Percentiles rank a stretch among this genome's conserved stretches.
Conservation (phyloP, 176 grass and related monocot genomes). For the Poa pratensis region DNA sequence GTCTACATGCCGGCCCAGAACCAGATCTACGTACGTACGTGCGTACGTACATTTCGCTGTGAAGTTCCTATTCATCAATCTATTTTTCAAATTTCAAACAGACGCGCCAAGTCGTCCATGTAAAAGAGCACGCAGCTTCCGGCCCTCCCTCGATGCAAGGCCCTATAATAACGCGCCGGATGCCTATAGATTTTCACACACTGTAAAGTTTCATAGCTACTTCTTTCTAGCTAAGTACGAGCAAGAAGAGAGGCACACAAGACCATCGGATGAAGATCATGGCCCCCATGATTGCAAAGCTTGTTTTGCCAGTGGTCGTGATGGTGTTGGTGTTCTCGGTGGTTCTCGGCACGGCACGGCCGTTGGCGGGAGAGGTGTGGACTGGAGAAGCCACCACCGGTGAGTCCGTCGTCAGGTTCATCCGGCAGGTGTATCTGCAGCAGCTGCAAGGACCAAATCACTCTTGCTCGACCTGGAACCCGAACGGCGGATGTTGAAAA, state of each 20-base stretch:
- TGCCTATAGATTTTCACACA: background rate
- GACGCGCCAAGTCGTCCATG: slow-evolving; percentile 24
- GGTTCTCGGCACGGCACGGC: slow-evolving; percentile 20
- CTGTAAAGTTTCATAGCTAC: background rate
- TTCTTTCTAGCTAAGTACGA: background rate
- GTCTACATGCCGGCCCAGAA: background rate
- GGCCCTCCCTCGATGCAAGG: background rate
- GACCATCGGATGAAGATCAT: slow-evolving; percentile 18
- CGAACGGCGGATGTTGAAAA: slow-evolving; percentile 48
- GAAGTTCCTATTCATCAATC: slow-evolving; percentile 7
- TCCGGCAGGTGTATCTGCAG: slow-evolving; percentile 41
- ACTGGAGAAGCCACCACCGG: slow-evolving; percentile 14
- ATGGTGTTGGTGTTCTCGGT: slow-evolving; percentile 33
- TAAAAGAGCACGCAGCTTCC: slow-evolving; percentile 40
- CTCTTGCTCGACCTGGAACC: slow-evolving; percentile 40
- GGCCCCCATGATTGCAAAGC: slow-evolving; percentile 11
- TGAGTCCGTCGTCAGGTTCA: slow-evolving; percentile 29
- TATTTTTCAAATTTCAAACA: background rate
- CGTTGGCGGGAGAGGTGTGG: slow-evolving; percentile 17
- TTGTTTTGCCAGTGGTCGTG: slow-evolving; percentile 36
- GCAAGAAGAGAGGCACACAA: background rate
- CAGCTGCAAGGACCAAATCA: slow-evolving; percentile 24
- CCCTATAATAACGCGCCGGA: slow-evolving; percentile 24
- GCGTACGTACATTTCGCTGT: background rate
- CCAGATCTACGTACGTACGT: background rate